Base-by-base conservation (phyloP, 495 filamentous ascomycete genomes). In the Margaritispora aquatica region DNA sequence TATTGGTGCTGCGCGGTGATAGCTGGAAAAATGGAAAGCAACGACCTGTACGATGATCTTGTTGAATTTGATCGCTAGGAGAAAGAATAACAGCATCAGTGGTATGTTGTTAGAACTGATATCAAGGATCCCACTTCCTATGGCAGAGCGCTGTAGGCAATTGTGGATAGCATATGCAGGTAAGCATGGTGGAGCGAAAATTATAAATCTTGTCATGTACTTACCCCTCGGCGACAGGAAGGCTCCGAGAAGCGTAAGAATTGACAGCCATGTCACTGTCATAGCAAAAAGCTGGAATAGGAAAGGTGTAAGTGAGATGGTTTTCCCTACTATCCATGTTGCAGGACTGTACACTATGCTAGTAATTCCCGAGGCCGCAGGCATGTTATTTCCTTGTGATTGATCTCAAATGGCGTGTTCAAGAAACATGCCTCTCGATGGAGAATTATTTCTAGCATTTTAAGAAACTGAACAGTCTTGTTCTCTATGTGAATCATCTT, bases 21-120 rank as follows among this genome's bases (percentile, higher is more conserved):
- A 69, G n/a, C 67, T 68, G 62, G 77, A 78, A 29, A 60, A 17
- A 66, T 73, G 75, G 62, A 75, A 80, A 7, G 66, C 76, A n/a
- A 74, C 17, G 10, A 71, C 61, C 65, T 80, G 73, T 51, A 77
- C 69, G 46, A 78, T 41, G 26, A 81, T 64, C 29, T 80, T 79
- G 17, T 77, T 34, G 55, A 26, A 21, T 26, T 65, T 65, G 24
- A 52, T 9, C n/a, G 24, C 10, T 20, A 61, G 62, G 20, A 56
- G 10, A 26, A 29, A 13, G 31, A 61, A 61, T 26, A 31, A n/a
- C 11, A 54, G 31, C 10, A 44, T 8, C 3, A 15, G 19, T 2
- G 38, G 38, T 9, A 3, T 44, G 4, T 8, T 10, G 38, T 9
- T 44, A n/a, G n/a, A n/a, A n/a, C 38, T 44, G 38, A 44, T 3